Evolutionary conservation across 2,329 filamentous ascomycete species (phyloP), one percentile per base, ranked within the genome.

Genomic region (Domatiomyces catenatus): DNA sequence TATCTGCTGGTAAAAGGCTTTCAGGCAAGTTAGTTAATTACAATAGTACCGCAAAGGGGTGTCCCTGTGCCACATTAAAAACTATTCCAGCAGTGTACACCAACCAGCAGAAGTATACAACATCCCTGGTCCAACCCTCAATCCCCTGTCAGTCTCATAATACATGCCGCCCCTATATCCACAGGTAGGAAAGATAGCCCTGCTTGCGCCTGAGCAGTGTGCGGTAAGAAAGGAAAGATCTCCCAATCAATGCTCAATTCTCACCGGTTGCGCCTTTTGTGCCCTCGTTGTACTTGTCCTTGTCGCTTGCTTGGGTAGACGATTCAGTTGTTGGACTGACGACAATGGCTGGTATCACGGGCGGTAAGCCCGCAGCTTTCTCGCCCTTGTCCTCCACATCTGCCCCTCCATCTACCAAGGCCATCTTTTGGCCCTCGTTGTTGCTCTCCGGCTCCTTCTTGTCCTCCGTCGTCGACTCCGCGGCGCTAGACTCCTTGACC

Each of bases 271-370:
- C 43, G 18, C 43, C 43, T 20, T 8, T 26, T 45, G n/a, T 20
- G 22, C 43, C 43, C 22, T 45, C 43, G 10, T 45, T 45, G n/a
- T n/a, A n/a, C n/a, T n/a, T n/a, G n/a, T n/a, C n/a, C n/a, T n/a
- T n/a, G 10, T 20, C 43, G 4, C 8, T n/a, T 20, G 18, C 43
- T 15, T 45, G 19, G 10, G 18, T 2, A n/a, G 22, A 4, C 12
- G 43, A 20, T 20, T 26, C 43, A 6, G 18, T 15, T 45, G 59
- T 60, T 19, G 59, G 54, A 52, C 56, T 59, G 47, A 61, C 56
- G 18, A 61, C 52, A 46, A 61, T 61, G 17, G 53, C 54, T 5
- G 59, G 59, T 15, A 53, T 56, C n/a, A 51, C 56, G 24, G 44
- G 50, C 28, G 54, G 54, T 8, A 52, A 56, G 20, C 51, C 36